Percentiles rank a stretch among this genome's conserved stretches.
phyloP scores from a whole-genome alignment of 768 basidiomycete species.

The Fomitopsis serialis region DNA sequence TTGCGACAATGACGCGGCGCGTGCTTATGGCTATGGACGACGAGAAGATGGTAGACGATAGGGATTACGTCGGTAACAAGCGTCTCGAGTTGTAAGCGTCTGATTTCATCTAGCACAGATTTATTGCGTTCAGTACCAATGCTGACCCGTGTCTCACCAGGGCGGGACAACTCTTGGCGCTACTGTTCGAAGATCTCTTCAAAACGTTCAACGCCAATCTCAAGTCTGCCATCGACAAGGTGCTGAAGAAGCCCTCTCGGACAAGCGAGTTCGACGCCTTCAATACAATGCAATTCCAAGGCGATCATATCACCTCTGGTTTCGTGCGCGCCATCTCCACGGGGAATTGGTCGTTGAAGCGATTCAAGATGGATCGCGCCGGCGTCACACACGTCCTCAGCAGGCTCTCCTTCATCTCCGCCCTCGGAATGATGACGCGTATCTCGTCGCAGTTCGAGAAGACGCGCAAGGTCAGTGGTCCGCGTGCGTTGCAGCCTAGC shows the following conservation, averaged over 20 bases:
- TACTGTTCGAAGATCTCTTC: slow-evolving; percentile 97
- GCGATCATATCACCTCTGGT: slow-evolving; percentile 93
- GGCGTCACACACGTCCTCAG: slow-evolving; percentile 98
- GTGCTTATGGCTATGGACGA: slow-evolving; percentile 97
- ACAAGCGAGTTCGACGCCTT: slow-evolving; percentile 93
- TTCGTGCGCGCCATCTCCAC: slow-evolving; percentile 98
- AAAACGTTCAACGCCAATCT: slow-evolving; percentile 97
- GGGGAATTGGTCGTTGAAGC: slow-evolving; percentile 97
- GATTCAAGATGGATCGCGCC: slow-evolving; percentile 99
- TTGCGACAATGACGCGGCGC: slow-evolving; percentile 94
- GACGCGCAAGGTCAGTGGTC: slow-evolving; percentile 97
- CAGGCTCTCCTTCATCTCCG: slow-evolving; percentile 92
- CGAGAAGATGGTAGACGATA: slow-evolving; percentile 95
- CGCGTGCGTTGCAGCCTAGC: slow-evolving; percentile 92
- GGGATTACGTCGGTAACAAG: slow-evolving; percentile 99
- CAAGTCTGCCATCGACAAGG: slow-evolving; percentile 93
- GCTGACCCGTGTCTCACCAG: slow-evolving; percentile 34
- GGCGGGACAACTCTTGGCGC: slow-evolving; percentile 90
- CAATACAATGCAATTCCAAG: slow-evolving; percentile 92
- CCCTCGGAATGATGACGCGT: slow-evolving; percentile 99
- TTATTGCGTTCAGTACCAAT: not conserved
- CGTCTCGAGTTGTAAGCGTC: slow-evolving; percentile 86
- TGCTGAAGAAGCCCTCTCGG: slow-evolving; percentile 91
- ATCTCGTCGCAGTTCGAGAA: slow-evolving; percentile 99
- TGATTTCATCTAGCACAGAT: not conserved